Conservation (phyloP, 768 basidiomycete genomes). For the Pleurotus tuoliensis region DNA sequence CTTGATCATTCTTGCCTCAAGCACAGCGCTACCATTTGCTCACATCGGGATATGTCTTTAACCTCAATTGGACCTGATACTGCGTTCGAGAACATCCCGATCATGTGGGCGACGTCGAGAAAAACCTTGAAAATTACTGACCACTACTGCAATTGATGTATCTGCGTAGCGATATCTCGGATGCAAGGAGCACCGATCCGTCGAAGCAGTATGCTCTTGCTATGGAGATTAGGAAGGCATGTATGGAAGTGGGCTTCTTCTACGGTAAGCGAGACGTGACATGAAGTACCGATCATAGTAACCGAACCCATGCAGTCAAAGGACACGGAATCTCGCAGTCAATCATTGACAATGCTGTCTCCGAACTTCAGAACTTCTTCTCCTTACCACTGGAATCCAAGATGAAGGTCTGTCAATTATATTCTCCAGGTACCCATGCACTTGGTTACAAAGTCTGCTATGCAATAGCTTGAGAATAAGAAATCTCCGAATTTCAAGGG, state of each 20-base stretch:
- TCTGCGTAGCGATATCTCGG: background rate
- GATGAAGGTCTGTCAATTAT: slow-evolving; percentile 44
- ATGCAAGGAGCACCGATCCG: background rate
- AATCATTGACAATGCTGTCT: slow-evolving; percentile 40
- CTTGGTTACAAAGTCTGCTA: background rate
- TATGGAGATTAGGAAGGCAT: slow-evolving; percentile 4
- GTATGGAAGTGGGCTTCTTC: slow-evolving; percentile 6
- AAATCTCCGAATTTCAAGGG: slow-evolving; percentile 73
- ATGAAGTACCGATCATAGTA: background rate
- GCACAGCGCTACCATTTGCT: too few species aligned
- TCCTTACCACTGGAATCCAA: slow-evolving; percentile 57
- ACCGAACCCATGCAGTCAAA: slow-evolving; percentile 36
- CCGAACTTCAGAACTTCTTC: slow-evolving; percentile 62
- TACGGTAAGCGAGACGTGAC: background rate
- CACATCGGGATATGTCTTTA: background rate
- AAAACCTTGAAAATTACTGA: background rate
- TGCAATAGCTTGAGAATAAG: slow-evolving; percentile 58
- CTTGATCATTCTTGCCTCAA: too few species aligned
- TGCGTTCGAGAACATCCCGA: background rate
- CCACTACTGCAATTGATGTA: background rate
- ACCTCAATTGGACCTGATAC: slow-evolving; percentile 1
- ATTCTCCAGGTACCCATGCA: background rate
- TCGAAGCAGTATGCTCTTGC: background rate
- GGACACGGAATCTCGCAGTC: slow-evolving; percentile 71
- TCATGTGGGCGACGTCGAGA: background rate